Evolutionary conservation across 2,329 filamentous ascomycete species (phyloP), one percentile per base, ranked within the genome.

Genomic region (Pyricularia sp.): DNA sequence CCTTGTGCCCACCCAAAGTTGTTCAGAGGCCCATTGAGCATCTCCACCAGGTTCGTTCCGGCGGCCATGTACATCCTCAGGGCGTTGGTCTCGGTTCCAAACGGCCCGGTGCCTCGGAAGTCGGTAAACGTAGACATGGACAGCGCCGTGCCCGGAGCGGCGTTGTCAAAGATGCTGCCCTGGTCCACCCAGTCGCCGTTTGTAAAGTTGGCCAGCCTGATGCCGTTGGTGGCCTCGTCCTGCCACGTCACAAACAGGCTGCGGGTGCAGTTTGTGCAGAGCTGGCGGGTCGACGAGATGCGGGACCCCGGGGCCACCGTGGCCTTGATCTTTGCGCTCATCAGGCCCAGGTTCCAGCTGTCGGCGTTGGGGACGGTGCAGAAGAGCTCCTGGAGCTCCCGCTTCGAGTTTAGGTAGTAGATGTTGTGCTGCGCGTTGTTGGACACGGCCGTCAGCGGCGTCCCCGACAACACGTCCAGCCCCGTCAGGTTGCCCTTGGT

Each of bases 341-440:
- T 31, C 14, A 36, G 17, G n/a, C 64, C 64, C 31, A 31, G 14
- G n/a, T 25, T 25, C 64, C 64, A 65, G n/a, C 36, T 36, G 64
- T 65, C 64, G 64, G 3, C 31, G 64, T 4, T 36, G 30, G 30
- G n/a, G 20, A 36, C 36, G 1, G 31, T 26, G n/a, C n/a, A 25
- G 64, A 11, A 65, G 64, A 65, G 64, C 64, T 65, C 64, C 64
- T 42, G 64, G 10, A 65, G 12, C 64, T 65, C 31, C n/a, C 64
- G 64, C 31, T 36, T 31, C 64, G 64, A 65, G 64, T 65, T 65
- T 14, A 65, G 30, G 31, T 65, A 65, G 64, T 65, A 65, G 64
- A 65, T 25, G 31, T 31, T 36, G n/a, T 65, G 64, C 64, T 65
- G 64, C 12, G 5, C 5, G 12, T 17, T 17, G 64, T 65, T 42